phyloP scores from a whole-genome alignment of 1,284 basidiomycete species.

The Austroboletus niveus region DNA sequence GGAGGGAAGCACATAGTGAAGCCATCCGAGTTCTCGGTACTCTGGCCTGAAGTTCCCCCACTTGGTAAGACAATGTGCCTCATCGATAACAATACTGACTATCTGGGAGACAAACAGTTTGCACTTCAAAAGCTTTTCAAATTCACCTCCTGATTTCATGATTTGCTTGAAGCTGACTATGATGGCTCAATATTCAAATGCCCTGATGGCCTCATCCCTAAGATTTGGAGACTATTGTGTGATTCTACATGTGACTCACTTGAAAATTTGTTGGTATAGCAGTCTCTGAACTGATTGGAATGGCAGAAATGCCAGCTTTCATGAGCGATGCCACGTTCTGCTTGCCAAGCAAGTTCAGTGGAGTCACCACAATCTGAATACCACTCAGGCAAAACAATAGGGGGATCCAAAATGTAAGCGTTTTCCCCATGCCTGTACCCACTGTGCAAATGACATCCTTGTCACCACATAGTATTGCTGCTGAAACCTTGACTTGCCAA shows the following conservation, averaged over 20 bases:
- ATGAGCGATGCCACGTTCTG: neutral
- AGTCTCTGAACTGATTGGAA: neutral
- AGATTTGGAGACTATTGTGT: no score
- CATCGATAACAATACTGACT: constrained; percentile 10
- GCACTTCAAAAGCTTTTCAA: neutral
- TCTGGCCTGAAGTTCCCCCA: constrained; percentile 10
- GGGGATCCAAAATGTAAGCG: neutral
- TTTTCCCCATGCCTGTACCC: neutral
- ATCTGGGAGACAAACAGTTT: neutral
- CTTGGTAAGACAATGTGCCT: constrained; percentile 6
- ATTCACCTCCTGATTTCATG: no score
- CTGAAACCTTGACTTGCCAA: no score
- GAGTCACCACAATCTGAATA: neutral
- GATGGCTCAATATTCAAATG: neutral
- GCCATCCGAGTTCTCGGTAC: constrained; percentile 6
- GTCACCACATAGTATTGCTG: neutral
- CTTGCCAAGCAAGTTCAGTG: neutral
- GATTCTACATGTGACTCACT: no score
- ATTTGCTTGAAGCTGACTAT: constrained; percentile 8
- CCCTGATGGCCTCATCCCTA: no score
- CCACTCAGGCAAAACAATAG: neutral
- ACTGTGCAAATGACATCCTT: neutral
- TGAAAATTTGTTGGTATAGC: neutral
- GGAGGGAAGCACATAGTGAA: neutral
- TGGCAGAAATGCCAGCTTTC: neutral